These are phyloP conservation scores for Eucalyptus lansdowneana DNA, from an alignment of 345 rosid species.

Conservation along the genomic window DNA sequence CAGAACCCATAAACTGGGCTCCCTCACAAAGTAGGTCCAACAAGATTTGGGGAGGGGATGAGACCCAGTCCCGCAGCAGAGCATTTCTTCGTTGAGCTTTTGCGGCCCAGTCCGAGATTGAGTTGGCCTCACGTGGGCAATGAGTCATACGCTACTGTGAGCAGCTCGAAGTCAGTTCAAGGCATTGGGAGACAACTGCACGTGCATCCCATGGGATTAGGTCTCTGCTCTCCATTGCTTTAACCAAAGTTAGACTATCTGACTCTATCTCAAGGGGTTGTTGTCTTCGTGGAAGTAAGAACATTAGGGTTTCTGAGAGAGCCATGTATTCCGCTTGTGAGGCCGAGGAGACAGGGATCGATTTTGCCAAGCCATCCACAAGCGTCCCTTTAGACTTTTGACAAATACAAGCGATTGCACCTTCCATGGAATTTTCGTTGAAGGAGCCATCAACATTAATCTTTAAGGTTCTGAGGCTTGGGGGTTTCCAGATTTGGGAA, in stretches of 20 bases:
- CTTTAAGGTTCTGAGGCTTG: not conserved
- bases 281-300: not conserved
- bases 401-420: not conserved
- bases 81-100: no score
- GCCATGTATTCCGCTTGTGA: not conserved
- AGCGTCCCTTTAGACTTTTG: not conserved
- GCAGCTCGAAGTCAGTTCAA: no score
- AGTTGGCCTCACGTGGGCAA: no score
- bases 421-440: not conserved
- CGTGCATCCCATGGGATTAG: no score
- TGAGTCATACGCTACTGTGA: no score
- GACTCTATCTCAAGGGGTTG: not conserved
- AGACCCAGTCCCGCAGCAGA: no score
- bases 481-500: not conserved
- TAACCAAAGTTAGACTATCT: not conserved
- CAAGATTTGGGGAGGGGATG: no score
- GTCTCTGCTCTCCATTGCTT: no score
- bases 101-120: no score
- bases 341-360: not conserved
- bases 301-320: not conserved
- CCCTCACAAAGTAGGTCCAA: no score
- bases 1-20: no score
- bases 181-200: no score
- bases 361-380: not conserved
- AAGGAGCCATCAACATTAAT: not conserved